phyloP scores from a whole-genome alignment of 805 yeast species.

The Debaryomyces hansenii region DNA sequence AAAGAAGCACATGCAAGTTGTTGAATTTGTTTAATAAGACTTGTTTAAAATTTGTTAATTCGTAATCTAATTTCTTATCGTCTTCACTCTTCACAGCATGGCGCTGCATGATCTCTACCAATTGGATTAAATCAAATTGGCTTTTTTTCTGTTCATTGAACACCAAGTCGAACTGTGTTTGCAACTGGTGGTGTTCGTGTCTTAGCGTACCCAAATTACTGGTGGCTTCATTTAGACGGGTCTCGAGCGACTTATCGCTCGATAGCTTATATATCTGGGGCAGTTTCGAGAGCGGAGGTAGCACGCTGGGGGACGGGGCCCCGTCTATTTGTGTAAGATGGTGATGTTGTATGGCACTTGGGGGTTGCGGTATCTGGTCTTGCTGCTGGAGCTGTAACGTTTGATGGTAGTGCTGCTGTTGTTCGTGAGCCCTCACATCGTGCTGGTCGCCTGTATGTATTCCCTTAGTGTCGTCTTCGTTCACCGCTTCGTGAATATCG shows the following conservation, averaged over 20 bases:
- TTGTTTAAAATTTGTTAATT: slow-evolving; percentile 10
- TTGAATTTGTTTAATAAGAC: slow-evolving; percentile 8
- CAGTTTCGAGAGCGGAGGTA: background rate
- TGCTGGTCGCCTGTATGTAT: background rate
- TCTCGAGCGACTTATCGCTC: background rate
- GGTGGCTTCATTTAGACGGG: slow-evolving; percentile 33
- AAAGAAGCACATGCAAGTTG: background rate
- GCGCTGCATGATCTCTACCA: slow-evolving; percentile 43
- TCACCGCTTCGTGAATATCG: background rate
- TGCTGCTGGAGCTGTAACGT: slow-evolving; percentile 13
- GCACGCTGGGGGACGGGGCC: background rate
- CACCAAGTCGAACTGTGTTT: slow-evolving; percentile 47
- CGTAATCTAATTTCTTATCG: slow-evolving; percentile 9
- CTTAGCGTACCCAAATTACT: slow-evolving; percentile 36
- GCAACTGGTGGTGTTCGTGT: slow-evolving; percentile 43
- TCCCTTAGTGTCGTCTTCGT: background rate
- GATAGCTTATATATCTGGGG: background rate
- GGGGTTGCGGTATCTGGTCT: slow-evolving; percentile 1
- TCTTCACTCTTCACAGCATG: slow-evolving; percentile 7
- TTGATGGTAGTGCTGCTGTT: slow-evolving; percentile 9
- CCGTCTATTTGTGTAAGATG: slow-evolving; percentile 3
- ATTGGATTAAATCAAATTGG: slow-evolving; percentile 52
- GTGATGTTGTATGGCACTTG: slow-evolving; percentile 1
- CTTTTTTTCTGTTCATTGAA: slow-evolving; percentile 48
- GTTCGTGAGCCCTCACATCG: slow-evolving; percentile 4